phyloP scores from a whole-genome alignment of 164 flowering plant genomes.

The Magnolia kwangsiensis region DNA sequence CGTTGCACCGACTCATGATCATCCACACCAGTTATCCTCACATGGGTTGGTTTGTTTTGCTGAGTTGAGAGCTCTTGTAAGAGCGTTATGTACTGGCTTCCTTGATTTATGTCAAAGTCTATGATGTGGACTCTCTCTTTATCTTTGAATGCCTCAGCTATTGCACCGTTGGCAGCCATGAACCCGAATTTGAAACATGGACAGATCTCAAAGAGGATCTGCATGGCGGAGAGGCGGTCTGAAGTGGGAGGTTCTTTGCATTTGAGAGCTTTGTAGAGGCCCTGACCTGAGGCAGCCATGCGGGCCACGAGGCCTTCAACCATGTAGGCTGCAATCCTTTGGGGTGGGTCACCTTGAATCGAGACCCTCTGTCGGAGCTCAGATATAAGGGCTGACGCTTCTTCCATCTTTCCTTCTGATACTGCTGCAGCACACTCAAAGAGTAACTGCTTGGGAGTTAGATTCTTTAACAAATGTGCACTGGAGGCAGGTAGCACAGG shows the following conservation, averaged over 20 bases:
- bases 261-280: constrained; percentile 71
- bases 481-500: constrained; percentile 18
- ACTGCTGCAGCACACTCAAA: constrained; percentile 67
- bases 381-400: constrained; percentile 52
- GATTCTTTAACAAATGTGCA: constrained; percentile 3
- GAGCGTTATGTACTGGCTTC: constrained; percentile 82
- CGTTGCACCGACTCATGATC: constrained; percentile 95
- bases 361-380: constrained; percentile 78
- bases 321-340: constrained; percentile 96
- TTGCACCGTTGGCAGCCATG: constrained; percentile 89
- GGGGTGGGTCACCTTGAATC: constrained; percentile 86
- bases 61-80: constrained; percentile 56
- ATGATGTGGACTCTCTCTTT: constrained; percentile 74
- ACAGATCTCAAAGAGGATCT: constrained; percentile 89
- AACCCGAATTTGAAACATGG: constrained; percentile 95
- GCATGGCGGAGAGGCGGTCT: constrained; percentile 96
- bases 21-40: constrained; percentile 91
- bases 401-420: constrained; percentile 57
- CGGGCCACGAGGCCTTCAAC: constrained; percentile 97
- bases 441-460: constrained; percentile 63
- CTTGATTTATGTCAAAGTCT: constrained; percentile 95
- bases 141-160: constrained; percentile 63
- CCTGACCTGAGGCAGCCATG: constrained; percentile 74
- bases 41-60: constrained; percentile 42
- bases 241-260: constrained; percentile 89